Conservation (phyloP, 257 asterid species). For the Nicotiana paniculata region DNA sequence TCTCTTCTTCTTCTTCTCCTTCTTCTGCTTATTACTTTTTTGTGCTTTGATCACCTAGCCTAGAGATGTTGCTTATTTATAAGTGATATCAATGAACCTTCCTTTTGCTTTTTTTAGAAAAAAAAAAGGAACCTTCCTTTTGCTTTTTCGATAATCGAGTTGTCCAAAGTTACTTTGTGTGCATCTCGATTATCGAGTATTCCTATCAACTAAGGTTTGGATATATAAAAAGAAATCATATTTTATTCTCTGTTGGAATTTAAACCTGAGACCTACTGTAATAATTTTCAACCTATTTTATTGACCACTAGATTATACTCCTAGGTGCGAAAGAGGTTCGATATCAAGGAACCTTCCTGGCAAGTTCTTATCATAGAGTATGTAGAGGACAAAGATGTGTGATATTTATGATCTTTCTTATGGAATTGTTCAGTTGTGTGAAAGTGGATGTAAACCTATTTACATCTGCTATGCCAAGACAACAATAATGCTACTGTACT, state of each 20-base stretch:
- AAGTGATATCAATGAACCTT: neutral
- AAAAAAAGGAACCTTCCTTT: too few species aligned
- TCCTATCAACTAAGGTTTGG: too few species aligned
- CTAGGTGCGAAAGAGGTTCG: too few species aligned
- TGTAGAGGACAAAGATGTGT: neutral
- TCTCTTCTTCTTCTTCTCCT: neutral
- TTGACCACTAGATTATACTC: too few species aligned
- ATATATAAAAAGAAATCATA: too few species aligned
- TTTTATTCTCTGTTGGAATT: too few species aligned
- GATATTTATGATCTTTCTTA: neutral
- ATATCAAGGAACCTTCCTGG: neutral
- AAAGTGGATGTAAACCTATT: neutral
- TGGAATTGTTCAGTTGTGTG: neutral
- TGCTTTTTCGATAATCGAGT: too few species aligned
- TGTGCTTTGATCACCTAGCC: neutral
- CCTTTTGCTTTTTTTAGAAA: neutral
- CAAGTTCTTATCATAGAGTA: neutral
- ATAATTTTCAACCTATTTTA: too few species aligned
- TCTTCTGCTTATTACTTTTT: neutral
- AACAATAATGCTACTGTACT: neutral
- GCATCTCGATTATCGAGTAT: too few species aligned
- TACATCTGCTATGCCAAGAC: neutral
- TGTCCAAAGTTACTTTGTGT: accelerated
- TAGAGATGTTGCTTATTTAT: neutral
- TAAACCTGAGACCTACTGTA: too few species aligned